phyloP scores from a whole-genome alignment of 2,329 filamentous ascomycete species.

The Colletotrichum musae region DNA sequence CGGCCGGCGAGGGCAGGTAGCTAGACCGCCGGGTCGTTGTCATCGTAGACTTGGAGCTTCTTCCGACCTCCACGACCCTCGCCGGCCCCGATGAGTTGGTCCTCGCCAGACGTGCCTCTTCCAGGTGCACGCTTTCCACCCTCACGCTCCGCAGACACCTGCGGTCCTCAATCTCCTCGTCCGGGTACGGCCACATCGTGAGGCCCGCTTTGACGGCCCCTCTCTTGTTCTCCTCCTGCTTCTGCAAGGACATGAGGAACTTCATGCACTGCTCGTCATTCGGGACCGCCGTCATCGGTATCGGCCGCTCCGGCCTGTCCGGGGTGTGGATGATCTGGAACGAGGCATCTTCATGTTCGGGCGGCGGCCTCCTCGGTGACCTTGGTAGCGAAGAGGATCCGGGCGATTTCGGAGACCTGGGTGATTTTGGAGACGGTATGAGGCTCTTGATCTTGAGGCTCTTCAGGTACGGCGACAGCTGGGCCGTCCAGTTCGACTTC shows the following conservation, averaged over 20 bases:
- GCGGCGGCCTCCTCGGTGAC: neutral
- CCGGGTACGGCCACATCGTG: conserved; percentile 32
- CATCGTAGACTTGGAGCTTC: conserved; percentile 33
- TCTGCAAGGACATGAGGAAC: conserved; percentile 39
- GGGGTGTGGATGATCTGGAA: conserved; percentile 40
- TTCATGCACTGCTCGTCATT: conserved; percentile 42
- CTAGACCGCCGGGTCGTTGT: conserved; percentile 15
- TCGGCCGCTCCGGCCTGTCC: conserved; percentile 37
- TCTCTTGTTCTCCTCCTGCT: conserved; percentile 34
- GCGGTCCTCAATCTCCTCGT: conserved; percentile 26
- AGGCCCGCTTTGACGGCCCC: conserved; percentile 23
- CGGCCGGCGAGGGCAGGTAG: neutral
- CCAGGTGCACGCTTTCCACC: conserved; percentile 35
- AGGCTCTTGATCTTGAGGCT: conserved; percentile 33
- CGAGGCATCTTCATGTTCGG: conserved; percentile 17
- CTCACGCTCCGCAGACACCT: conserved; percentile 27
- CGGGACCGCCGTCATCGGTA: conserved; percentile 38
- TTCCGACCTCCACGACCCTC: conserved; percentile 36
- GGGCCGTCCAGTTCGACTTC: conserved; percentile 35
- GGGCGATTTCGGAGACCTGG: conserved; percentile 24
- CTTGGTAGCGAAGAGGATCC: conserved; percentile 3
- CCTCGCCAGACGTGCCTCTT: conserved; percentile 36
- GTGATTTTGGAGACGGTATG: conserved; percentile 22
- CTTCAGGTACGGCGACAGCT: conserved; percentile 35
- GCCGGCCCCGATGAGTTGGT: conserved; percentile 34